phyloP scores from a whole-genome alignment of 441 rosid species.

The Eruca vesicaria region DNA sequence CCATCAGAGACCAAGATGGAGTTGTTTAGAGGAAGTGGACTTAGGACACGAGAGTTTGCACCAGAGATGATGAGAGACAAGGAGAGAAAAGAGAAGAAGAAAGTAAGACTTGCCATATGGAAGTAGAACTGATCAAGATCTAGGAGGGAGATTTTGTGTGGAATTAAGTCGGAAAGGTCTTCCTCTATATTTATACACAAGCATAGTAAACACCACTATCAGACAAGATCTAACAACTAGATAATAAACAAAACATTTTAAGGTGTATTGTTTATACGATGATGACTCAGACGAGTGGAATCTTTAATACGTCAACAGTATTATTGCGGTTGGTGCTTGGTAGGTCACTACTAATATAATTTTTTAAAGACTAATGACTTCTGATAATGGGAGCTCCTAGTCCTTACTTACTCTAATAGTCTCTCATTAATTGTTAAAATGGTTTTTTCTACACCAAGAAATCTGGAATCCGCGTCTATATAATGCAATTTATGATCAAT shows the following conservation, averaged over 20 bases:
- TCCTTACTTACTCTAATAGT: too few species aligned
- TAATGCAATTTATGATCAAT: too few species aligned
- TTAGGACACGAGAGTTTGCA: constrained; percentile 29
- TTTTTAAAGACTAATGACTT: too few species aligned
- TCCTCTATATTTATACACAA: neutral
- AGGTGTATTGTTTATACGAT: neutral
- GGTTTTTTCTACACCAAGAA: too few species aligned
- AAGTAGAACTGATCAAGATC: neutral
- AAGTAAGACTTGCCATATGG: constrained; percentile 4
- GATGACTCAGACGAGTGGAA: neutral
- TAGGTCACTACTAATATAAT: too few species aligned
- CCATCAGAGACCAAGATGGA: constrained; percentile 30
- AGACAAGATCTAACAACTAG: neutral
- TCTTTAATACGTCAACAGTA: too few species aligned
- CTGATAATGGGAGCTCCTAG: too few species aligned
- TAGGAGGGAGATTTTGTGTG: neutral
- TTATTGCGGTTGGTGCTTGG: too few species aligned
- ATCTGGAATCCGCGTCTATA: too few species aligned
- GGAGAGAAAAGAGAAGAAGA: constrained; percentile 12
- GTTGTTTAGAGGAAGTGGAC: constrained; percentile 1
- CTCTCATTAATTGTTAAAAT: too few species aligned
- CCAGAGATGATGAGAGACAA: constrained; percentile 9
- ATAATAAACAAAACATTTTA: neutral
- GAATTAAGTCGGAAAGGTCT: neutral
- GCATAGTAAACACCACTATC: constrained; percentile 2